A percentile compares a stretch with the other conserved stretches of the same genome.
Evolutionary conservation across 108 stramenopile genomes (phyloP).

Genomic region (Skeletonema tropicum): DNA sequence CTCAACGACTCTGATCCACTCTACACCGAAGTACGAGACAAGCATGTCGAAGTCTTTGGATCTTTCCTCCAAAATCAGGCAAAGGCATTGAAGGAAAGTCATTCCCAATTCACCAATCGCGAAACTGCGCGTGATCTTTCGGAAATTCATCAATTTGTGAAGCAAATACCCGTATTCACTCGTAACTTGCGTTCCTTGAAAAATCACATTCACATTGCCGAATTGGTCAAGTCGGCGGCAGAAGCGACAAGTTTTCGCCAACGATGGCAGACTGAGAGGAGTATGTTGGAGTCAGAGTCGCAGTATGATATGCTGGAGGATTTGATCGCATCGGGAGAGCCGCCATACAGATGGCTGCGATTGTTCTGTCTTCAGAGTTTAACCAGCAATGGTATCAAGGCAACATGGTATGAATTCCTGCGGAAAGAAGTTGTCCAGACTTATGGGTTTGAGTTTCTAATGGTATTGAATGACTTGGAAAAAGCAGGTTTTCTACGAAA

Average conservation of each 20-base stretch:
- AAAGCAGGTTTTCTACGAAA: conserved; percentile 80
- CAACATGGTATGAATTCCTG: conserved; percentile 85
- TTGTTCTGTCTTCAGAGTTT: conserved; percentile 91
- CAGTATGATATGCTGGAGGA: conserved; percentile 87
- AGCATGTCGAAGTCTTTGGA: conserved; percentile 94
- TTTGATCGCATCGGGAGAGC: conserved; percentile 75
- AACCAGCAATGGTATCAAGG: conserved; percentile 89
- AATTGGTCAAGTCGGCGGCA: conserved; percentile 85
- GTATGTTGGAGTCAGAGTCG: conserved; percentile 92
- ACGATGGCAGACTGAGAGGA: conserved; percentile 94
- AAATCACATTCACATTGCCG: conserved; percentile 96
- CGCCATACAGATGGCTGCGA: conserved; percentile 72
- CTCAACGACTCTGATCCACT: conserved; percentile 92
- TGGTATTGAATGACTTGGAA: conserved; percentile 86
- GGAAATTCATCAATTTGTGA: conserved; percentile 97
- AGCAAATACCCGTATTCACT: conserved; percentile 90
- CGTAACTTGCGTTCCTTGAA: conserved; percentile 80
- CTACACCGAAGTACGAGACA: conserved; percentile 92
- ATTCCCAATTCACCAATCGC: conserved; percentile 89
- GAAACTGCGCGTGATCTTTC: conserved; percentile 89
- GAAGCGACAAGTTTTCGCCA: conserved; percentile 84
- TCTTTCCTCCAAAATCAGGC: conserved; percentile 94
- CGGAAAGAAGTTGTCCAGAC: conserved; percentile 87
- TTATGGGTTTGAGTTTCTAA: conserved; percentile 91
- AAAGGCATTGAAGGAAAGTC: conserved; percentile 85